A percentile compares a stretch with the other conserved stretches of the same genome.
phyloP scores from a whole-genome alignment of 1,284 basidiomycete species.

The Wolfiporia cocos region DNA sequence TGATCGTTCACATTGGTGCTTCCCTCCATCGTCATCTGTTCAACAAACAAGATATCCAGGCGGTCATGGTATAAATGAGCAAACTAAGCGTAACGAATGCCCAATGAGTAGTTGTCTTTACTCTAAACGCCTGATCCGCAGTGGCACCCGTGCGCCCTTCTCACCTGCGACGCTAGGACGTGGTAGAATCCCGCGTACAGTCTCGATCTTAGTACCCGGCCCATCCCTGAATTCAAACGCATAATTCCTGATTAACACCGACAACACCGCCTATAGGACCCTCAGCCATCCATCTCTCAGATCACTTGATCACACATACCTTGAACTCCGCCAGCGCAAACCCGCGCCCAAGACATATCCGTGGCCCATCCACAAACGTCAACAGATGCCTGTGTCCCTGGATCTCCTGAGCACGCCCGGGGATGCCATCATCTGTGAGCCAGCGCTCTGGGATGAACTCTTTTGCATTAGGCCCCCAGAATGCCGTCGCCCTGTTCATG shows the following conservation, averaged over 20 bases:
- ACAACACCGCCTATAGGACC: slow-evolving; percentile 33
- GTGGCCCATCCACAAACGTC: slow-evolving; percentile 34
- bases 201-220: slow-evolving; percentile 29
- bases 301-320: slow-evolving; percentile 22
- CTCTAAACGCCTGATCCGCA: slow-evolving; percentile 29
- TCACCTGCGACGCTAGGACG: slow-evolving; percentile 39
- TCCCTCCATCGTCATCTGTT: too few species aligned
- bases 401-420: slow-evolving; percentile 28
- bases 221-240: slow-evolving; percentile 38
- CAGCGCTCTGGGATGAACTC: slow-evolving; percentile 23
- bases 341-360: slow-evolving; percentile 34
- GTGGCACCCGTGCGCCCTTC: slow-evolving; percentile 34
- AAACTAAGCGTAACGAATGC: too few species aligned
- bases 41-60: too few species aligned
- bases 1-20: too few species aligned
- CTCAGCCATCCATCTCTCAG: slow-evolving; percentile 3
- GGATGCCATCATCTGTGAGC: slow-evolving; percentile 16
- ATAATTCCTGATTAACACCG: slow-evolving; percentile 38
- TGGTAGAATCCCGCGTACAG: slow-evolving; percentile 29
- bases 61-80: too few species aligned
- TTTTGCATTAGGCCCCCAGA: slow-evolving; percentile 36
- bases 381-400: slow-evolving; percentile 35
- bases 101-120: too few species aligned
- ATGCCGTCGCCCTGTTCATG: slow-evolving; percentile 40
- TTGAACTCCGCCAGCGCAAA: slow-evolving; percentile 42